Evolutionary conservation across 2,329 filamentous ascomycete genomes (phyloP).

Genomic region (Fonsecaea pugnacius): DNA sequence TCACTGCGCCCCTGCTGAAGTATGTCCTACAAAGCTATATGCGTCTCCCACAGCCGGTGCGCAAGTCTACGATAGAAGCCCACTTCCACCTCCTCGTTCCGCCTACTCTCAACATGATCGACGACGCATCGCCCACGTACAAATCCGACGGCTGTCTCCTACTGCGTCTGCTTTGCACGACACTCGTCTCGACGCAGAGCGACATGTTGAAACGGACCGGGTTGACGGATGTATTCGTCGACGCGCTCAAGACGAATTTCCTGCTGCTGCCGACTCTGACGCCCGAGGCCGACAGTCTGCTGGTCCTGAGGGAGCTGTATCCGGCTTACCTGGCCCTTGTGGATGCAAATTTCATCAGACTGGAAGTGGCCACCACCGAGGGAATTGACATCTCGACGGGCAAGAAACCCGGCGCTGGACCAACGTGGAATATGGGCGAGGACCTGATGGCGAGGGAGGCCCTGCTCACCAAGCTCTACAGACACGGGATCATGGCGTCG

Average conservation of each 20-base stretch:
- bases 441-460: conserved; percentile 46
- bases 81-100: conserved; percentile 53
- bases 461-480: conserved; percentile 52
- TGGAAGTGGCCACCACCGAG: neutral
- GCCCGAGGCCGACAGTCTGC: conserved; percentile 69
- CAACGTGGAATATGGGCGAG: conserved; percentile 43
- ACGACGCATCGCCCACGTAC: conserved; percentile 45
- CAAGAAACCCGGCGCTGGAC: conserved; percentile 16
- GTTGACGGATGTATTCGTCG: conserved; percentile 51
- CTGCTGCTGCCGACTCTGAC: conserved; percentile 77
- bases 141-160: conserved; percentile 48
- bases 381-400: neutral
- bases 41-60: conserved; percentile 5
- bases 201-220: conserved; percentile 49
- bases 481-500: conserved; percentile 49
- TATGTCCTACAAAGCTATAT: conserved; percentile 27
- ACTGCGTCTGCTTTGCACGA: conserved; percentile 43
- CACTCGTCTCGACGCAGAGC: conserved; percentile 39
- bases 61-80: conserved; percentile 42
- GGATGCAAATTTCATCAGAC: conserved; percentile 43
- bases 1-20: conserved; percentile 25
- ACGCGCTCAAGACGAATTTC: conserved; percentile 64
- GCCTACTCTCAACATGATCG: conserved; percentile 49
- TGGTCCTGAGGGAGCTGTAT: conserved; percentile 69
- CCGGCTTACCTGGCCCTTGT: conserved; percentile 66